phyloP scores from a whole-genome alignment of 164 flowering plant species.

The grape (Vitis vinifera) region DNA sequence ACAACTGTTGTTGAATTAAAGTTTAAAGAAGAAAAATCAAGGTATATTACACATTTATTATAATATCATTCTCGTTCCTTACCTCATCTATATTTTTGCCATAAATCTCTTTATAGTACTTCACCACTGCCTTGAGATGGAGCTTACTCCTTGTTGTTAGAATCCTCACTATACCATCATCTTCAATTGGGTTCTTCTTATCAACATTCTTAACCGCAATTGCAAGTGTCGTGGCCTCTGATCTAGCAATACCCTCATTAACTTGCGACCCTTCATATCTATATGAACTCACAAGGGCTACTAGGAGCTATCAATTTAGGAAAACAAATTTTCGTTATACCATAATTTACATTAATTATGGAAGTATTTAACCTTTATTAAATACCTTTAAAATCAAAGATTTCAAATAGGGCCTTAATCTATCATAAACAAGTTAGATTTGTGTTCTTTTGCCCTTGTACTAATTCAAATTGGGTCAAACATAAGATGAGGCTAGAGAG shows the following conservation, averaged over 20 bases:
- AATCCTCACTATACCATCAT: constrained; percentile 58
- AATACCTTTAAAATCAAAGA: no score
- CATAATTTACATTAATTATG: no score
- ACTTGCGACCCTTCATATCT: constrained; percentile 66
- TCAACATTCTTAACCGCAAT: constrained; percentile 32
- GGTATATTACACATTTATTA: neutral
- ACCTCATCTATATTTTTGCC: constrained; percentile 51
- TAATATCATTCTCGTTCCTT: neutral
- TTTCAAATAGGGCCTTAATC: no score
- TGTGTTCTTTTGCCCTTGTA: no score
- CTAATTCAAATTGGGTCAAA: no score
- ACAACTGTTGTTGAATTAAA: no score
- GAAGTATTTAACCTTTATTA: no score
- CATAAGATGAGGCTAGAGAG: no score
- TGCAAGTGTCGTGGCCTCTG: constrained; percentile 54
- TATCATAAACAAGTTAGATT: no score
- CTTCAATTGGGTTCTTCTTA: constrained; percentile 31
- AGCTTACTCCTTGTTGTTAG: constrained; percentile 73
- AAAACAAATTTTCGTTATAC: neutral
- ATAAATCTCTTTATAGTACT: constrained; percentile 43
- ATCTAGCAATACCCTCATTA: constrained; percentile 54
- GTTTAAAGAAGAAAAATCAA: no score
- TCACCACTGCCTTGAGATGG: constrained; percentile 45
- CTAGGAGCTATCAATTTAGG: constrained; percentile 52
- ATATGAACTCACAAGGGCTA: constrained; percentile 69